Evolutionary conservation across 1,284 basidiomycete species (phyloP).

Genomic region (Pseudozyma thailandica): DNA sequence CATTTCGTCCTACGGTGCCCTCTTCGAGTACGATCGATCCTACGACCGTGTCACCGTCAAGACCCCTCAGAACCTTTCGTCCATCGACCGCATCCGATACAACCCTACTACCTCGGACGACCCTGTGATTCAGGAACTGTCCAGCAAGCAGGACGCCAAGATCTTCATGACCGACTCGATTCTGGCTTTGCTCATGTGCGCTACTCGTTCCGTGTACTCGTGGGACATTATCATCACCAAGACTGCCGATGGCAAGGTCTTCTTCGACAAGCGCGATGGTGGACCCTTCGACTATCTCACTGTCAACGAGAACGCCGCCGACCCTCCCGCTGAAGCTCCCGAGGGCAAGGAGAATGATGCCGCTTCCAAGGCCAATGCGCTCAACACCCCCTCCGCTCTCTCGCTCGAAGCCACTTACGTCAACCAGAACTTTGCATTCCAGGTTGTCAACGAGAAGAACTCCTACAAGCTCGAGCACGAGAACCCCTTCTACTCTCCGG

Average conservation of each 20-base stretch:
- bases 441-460: constrained; percentile 84
- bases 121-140: constrained; percentile 71
- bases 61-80: constrained; percentile 87
- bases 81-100: constrained; percentile 94
- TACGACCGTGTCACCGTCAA: constrained; percentile 93
- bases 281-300: constrained; percentile 96
- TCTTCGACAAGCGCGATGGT: constrained; percentile 93
- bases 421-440: constrained; percentile 98
- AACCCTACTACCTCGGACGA: constrained; percentile 98
- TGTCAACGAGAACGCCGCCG: constrained; percentile 97
- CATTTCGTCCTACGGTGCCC: constrained; percentile 81
- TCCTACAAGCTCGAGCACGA: constrained; percentile 66
- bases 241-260: constrained; percentile 86
- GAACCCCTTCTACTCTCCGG: constrained; percentile 88
- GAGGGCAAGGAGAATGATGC: constrained; percentile 60
- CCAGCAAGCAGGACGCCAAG: constrained; percentile 74
- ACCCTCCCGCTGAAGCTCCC: constrained; percentile 83
- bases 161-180: constrained; percentile 97
- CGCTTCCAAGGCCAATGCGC: constrained; percentile 73
- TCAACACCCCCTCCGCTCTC: constrained; percentile 93
- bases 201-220: constrained; percentile 93
- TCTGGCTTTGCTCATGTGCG: constrained; percentile 94
- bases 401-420: constrained; percentile 98
- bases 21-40: constrained; percentile 92
- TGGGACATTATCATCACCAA: constrained; percentile 98